Base-by-base conservation (phyloP, 2,329 filamentous ascomycete species). In the Metarhizium brunneum region DNA sequence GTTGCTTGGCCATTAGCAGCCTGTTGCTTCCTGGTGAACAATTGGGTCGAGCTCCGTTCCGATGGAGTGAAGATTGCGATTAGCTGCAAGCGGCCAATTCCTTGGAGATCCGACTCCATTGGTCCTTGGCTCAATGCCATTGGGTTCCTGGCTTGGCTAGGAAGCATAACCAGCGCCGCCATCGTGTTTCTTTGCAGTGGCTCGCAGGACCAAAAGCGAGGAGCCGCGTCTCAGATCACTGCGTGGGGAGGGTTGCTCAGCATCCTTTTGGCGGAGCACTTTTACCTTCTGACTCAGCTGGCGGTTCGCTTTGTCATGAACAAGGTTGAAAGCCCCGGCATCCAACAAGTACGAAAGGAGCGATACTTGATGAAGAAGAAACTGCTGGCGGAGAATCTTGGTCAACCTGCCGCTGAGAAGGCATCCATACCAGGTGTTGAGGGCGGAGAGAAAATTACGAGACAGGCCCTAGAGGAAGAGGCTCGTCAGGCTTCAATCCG, bases 1-100 rank as follows among this genome's bases (percentile, higher is more conserved):
- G 88, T 94, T 2, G 85, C 96, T 54, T 99, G 94, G 94, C 94
- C 94, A 0, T 76, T 97, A n/a, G 92, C 92, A 0, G 86, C 88
- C 2, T 79, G 90, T 56, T 92, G 88, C 1, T 97, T 97, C 74
- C 75, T 97, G 13, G 76, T 94, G 70, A 97, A 97, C 74, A 95
- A 97, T 73, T 97, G 92, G 91, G 76, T 99, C 56, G 94, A 97
- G 68, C 81, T 97, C 43, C 88, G 94, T 47, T 90, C 90, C 0
- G 94, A 99, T 67, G 92, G 92, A 2, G 81, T 96, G 73, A 99
- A 99, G 71, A 95, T 97, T 64, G 91, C 91, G 55, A 79, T 90
- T 50, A 87, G 92, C 69, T 92, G 90, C 77, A 87, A 92, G 65
- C 85, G 94, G 3, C 94, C 94, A 0, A 90, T 89, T 42, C 94